Percentiles rank a stretch among this genome's conserved stretches.
Conservation (phyloP, 495 filamentous ascomycete genomes). For the Lasiosphaeris hirsuta region DNA sequence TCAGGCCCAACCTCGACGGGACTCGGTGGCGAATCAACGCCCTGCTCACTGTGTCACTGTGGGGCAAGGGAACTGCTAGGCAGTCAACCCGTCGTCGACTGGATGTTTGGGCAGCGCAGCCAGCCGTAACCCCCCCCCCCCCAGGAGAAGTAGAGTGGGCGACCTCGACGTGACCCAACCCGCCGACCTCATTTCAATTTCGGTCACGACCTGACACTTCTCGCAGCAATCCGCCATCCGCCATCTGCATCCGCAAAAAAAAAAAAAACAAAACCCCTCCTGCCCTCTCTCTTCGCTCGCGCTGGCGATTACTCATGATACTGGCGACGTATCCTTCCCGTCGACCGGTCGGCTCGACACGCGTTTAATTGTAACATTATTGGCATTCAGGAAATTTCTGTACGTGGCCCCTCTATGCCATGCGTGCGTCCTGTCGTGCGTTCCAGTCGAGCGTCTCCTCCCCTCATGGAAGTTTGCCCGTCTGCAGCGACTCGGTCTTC, state of each 20-base stretch:
- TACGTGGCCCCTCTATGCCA: slow-evolving; percentile 7
- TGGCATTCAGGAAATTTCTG: slow-evolving; percentile 26
- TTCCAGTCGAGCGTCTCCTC: background rate
- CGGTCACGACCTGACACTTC: slow-evolving; percentile 4
- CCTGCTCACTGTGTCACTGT: background rate
- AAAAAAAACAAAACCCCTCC: background rate
- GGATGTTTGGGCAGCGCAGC: slow-evolving; percentile 10
- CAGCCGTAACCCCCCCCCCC: slow-evolving; percentile 1
- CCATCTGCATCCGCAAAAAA: background rate
- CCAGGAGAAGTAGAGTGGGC: no score
- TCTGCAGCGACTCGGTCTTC: background rate
- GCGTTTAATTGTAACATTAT: slow-evolving; percentile 30
- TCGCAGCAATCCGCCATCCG: slow-evolving; percentile 2
- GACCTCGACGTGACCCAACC: slow-evolving; percentile 9
- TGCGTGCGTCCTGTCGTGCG: background rate
- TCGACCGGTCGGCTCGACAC: slow-evolving; percentile 8
- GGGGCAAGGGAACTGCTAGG: background rate
- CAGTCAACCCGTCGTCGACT: no score
- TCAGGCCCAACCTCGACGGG: slow-evolving; percentile 2
- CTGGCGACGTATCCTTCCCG: slow-evolving; percentile 14
- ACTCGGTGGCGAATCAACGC: background rate
- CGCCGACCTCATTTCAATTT: slow-evolving; percentile 18
- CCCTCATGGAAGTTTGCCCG: no score
- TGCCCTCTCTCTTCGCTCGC: background rate
- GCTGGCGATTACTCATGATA: slow-evolving; percentile 2